Evolutionary conservation across 2,329 filamentous ascomycete genomes (phyloP).

Genomic region (Alternaria viburni): DNA sequence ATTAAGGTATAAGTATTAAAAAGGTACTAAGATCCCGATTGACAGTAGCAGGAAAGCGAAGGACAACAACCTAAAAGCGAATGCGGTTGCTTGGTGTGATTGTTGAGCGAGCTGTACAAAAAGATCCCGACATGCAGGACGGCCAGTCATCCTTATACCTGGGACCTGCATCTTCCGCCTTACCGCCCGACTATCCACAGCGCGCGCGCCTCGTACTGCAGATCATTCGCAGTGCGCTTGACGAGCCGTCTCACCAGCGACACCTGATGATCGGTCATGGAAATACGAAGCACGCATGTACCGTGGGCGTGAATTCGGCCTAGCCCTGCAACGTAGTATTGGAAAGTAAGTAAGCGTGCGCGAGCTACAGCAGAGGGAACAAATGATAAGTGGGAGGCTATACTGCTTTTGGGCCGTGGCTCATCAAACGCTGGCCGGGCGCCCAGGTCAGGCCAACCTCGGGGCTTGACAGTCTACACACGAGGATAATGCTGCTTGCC

Average conservation of each 20-base stretch:
- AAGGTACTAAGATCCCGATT: background rate
- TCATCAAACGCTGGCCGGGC: conserved; percentile 10
- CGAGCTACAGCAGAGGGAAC: conserved; percentile 4
- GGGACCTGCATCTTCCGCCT: conserved; percentile 8
- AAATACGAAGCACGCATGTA: conserved; percentile 23
- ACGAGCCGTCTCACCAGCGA: conserved; percentile 10
- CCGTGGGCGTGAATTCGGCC: conserved; percentile 11
- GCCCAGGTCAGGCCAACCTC: conserved; percentile 3
- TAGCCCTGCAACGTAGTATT: conserved; percentile 27
- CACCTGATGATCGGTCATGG: conserved; percentile 13
- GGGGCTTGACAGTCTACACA: background rate
- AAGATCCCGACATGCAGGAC: background rate
- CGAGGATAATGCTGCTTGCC: background rate
- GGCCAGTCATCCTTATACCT: conserved; percentile 17
- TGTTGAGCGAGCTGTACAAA: conserved; percentile 8
- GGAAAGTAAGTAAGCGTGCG: conserved; percentile 14
- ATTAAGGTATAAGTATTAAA: conserved; percentile 21
- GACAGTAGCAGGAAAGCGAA: conserved; percentile 13
- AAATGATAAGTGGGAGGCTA: conserved; percentile 16
- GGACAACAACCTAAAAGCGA: conserved; percentile 9
- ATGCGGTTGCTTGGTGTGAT: background rate
- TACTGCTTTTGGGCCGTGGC: conserved; percentile 3
- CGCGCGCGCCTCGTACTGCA: conserved; percentile 5
- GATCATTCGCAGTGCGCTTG: conserved; percentile 7
- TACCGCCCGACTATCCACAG: background rate